phyloP scores from a whole-genome alignment of 441 rosid species.

The Mallotus repandus region DNA sequence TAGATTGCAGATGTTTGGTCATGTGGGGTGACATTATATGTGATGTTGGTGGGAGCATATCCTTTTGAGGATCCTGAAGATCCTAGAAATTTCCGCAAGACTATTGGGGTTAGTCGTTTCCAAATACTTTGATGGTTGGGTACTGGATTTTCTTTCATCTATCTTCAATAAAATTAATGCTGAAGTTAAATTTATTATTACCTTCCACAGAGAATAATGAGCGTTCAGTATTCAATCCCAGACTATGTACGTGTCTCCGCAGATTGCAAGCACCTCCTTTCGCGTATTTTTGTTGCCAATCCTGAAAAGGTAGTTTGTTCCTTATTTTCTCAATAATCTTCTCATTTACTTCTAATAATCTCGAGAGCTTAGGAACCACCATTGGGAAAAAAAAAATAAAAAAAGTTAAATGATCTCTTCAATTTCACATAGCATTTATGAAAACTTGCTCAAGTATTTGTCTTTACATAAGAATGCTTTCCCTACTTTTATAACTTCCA shows the following conservation, averaged over 20 bases:
- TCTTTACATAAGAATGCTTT: background rate
- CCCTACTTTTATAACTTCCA: too few relatives aligned
- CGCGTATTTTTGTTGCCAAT: slow-evolving; percentile 60
- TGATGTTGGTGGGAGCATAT: slow-evolving; percentile 72
- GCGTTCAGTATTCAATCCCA: slow-evolving; percentile 57
- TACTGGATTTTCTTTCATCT: background rate
- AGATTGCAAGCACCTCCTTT: slow-evolving; percentile 58
- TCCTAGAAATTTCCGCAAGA: slow-evolving; percentile 68
- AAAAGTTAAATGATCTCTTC: background rate
- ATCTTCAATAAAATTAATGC: background rate
- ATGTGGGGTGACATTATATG: slow-evolving; percentile 68
- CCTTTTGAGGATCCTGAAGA: slow-evolving; percentile 75
- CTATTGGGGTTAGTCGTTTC: slow-evolving; percentile 48
- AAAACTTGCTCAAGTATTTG: too few relatives aligned
- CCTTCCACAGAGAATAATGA: slow-evolving; percentile 53
- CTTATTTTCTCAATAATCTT: background rate
- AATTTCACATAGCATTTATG: too few relatives aligned
- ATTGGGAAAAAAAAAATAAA: too few relatives aligned
- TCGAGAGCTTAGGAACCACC: too few relatives aligned
- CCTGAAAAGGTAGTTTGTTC: slow-evolving; percentile 46
- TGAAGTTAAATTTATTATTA: background rate
- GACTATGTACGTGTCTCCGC: slow-evolving; percentile 61
- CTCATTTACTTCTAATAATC: too few relatives aligned
- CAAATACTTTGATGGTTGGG: background rate
- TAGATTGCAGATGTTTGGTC: slow-evolving; percentile 81